Percentiles rank a stretch among this genome's conserved stretches.
These are phyloP conservation scores for Protomyces macrosporus DNA, from an alignment of 1,139 yeast species.

Conservation along the genomic window DNA sequence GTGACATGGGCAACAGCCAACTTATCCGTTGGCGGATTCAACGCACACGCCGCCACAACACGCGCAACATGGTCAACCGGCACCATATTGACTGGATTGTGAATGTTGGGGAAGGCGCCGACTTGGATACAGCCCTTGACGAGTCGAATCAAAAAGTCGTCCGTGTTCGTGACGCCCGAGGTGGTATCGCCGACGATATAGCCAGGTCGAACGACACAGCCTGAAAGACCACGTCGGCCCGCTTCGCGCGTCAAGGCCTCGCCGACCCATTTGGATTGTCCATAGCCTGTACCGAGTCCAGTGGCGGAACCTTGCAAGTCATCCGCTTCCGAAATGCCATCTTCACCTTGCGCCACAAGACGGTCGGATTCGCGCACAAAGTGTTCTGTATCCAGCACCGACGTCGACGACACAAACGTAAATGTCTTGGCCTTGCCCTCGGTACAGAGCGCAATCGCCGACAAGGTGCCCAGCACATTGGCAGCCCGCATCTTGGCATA, in stretches of 20 bases:
- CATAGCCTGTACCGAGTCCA: slow-evolving; percentile 89
- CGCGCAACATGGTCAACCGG: slow-evolving; percentile 98
- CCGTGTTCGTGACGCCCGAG: slow-evolving; percentile 88
- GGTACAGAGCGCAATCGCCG: slow-evolving; percentile 72
- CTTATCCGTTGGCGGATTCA: slow-evolving; percentile 57
- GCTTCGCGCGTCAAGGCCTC: slow-evolving; percentile 84
- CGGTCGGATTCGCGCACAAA: slow-evolving; percentile 73
- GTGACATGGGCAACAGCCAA: slow-evolving; percentile 90
- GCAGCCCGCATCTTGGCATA: slow-evolving; percentile 86
- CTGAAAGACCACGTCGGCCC: slow-evolving; percentile 73
- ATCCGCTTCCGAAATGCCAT: slow-evolving; percentile 76
- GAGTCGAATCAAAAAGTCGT: slow-evolving; percentile 90
- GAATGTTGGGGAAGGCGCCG: slow-evolving; percentile 77
- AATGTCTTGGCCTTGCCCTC: slow-evolving; percentile 79
- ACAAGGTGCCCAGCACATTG: slow-evolving; percentile 81
- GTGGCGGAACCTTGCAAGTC: slow-evolving; percentile 70
- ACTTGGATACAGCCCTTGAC: slow-evolving; percentile 89
- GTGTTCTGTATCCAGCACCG: slow-evolving; percentile 79
- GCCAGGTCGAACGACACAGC: slow-evolving; percentile 91
- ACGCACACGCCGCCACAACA: slow-evolving; percentile 74
- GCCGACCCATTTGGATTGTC: slow-evolving; percentile 97
- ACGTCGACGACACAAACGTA: slow-evolving; percentile 91
- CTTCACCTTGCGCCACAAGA: slow-evolving; percentile 55
- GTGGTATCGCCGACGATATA: slow-evolving; percentile 81
- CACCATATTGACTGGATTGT: slow-evolving; percentile 87